Conservation (phyloP, 2,329 filamentous ascomycete genomes). For the Aspergillus melleus region DNA sequence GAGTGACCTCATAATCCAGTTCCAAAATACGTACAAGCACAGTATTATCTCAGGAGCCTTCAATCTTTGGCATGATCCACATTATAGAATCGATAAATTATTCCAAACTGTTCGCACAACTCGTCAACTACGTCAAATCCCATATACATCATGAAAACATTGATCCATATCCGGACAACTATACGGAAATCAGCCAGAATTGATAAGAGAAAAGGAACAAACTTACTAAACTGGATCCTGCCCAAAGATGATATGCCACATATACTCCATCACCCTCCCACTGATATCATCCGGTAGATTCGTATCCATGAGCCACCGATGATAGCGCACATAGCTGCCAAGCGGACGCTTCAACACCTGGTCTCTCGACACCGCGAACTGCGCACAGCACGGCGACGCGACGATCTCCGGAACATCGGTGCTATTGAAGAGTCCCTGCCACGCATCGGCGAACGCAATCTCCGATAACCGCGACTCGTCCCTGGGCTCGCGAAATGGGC, state of each 20-base stretch:
- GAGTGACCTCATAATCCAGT: too few species aligned
- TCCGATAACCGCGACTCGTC: conserved; percentile 21
- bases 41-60: too few species aligned
- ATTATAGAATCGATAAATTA: too few species aligned
- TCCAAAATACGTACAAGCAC: too few species aligned
- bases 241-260: conserved; percentile 61
- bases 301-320: conserved; percentile 60
- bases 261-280: conserved; percentile 62
- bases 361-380: conserved; percentile 61
- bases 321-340: conserved; percentile 55
- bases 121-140: background rate
- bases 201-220: background rate
- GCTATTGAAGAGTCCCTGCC: conserved; percentile 31
- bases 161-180: conserved; percentile 29
- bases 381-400: conserved; percentile 62
- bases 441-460: conserved; percentile 28
- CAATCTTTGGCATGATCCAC: too few species aligned
- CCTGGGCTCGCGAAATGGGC: conserved; percentile 24
- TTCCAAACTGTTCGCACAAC: too few species aligned
- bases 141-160: conserved; percentile 30
- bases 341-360: conserved; percentile 51
- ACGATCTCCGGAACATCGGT: conserved; percentile 50
- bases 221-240: conserved; percentile 42
- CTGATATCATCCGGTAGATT: conserved; percentile 55
- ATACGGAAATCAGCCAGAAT: background rate